A percentile compares a stretch with the other conserved stretches of the same genome.
Conservation (phyloP, 176 grass and related monocot genomes). For the Areca catechu region DNA sequence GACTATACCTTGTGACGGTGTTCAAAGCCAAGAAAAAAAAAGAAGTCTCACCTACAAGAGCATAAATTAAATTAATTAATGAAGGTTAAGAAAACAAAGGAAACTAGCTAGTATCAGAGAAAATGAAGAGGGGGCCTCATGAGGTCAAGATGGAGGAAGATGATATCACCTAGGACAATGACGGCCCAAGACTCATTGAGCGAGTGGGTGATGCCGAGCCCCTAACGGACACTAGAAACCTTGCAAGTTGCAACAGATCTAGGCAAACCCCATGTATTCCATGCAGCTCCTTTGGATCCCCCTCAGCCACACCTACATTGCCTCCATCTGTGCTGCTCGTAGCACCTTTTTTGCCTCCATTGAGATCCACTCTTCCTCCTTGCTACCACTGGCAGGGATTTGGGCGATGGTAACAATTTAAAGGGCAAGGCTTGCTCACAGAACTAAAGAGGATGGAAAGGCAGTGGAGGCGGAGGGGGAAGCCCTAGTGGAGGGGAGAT, state of each 20-base stretch:
- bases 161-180: slow-evolving; percentile 57
- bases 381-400: neutral
- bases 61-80: neutral
- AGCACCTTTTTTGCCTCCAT: slow-evolving; percentile 55
- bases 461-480: too few relatives aligned
- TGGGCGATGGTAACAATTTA: slow-evolving; percentile 1
- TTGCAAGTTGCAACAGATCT: slow-evolving; percentile 36
- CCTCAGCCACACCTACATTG: slow-evolving; percentile 31
- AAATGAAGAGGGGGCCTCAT: slow-evolving; percentile 10
- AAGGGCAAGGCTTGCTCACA: too few relatives aligned
- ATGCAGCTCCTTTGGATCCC: slow-evolving; percentile 44
- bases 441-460: too few relatives aligned
- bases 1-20: too few relatives aligned
- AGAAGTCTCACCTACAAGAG: neutral
- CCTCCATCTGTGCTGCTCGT: slow-evolving; percentile 63
- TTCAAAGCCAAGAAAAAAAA: neutral
- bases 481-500: too few relatives aligned
- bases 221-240: slow-evolving; percentile 37
- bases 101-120: too few relatives aligned
- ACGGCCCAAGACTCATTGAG: slow-evolving; percentile 62
- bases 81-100: too few relatives aligned
- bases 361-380: slow-evolving; percentile 4
- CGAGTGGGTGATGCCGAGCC: slow-evolving; percentile 20
- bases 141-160: slow-evolving; percentile 82
- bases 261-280: slow-evolving; percentile 40